phyloP scores from a whole-genome alignment of 1,284 basidiomycete species.

The Xerocomus nothofagi region DNA sequence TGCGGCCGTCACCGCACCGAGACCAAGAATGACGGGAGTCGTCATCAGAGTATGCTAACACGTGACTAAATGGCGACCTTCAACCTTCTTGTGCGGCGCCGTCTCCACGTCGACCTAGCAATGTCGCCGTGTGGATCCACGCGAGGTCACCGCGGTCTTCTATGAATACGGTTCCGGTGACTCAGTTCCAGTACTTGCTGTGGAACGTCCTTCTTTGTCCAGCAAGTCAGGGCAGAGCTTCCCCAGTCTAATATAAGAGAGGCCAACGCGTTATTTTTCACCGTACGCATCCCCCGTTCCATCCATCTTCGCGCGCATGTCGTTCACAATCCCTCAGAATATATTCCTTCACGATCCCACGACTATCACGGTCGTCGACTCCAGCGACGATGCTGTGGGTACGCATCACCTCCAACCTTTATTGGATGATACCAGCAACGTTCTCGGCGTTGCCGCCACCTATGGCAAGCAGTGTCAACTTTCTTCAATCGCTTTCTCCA shows the following conservation, averaged over 20 bases:
- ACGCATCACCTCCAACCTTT: conserved; percentile 27
- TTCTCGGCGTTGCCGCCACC: conserved; percentile 40
- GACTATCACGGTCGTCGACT: conserved; percentile 24
- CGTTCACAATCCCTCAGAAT: conserved; percentile 29
- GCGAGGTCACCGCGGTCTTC: not conserved
- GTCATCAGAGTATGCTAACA: conserved; percentile 62
- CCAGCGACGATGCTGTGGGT: conserved; percentile 27
- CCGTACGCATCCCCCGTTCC: conserved; percentile 2
- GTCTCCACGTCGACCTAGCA: conserved; percentile 12
- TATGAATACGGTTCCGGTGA: not conserved
- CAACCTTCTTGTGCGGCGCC: no score
- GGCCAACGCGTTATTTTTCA: not conserved
- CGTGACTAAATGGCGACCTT: conserved; percentile 12
- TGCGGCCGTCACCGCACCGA: conserved; percentile 80
- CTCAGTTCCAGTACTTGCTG: conserved; percentile 17
- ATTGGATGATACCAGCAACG: conserved; percentile 20
- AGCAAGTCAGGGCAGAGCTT: not conserved
- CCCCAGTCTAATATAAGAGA: conserved; percentile 7
- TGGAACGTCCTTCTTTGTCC: conserved; percentile 5
- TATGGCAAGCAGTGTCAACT: conserved; percentile 38
- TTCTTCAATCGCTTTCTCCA: conserved; percentile 40
- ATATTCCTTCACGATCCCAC: conserved; percentile 29
- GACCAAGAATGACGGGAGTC: conserved; percentile 74
- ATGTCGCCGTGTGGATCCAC: conserved; percentile 4
- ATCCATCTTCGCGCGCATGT: conserved; percentile 7